Percentiles rank a stretch among this genome's conserved stretches.
phyloP scores from a whole-genome alignment of 768 basidiomycete genomes.

The Auriscalpium vulgare region DNA sequence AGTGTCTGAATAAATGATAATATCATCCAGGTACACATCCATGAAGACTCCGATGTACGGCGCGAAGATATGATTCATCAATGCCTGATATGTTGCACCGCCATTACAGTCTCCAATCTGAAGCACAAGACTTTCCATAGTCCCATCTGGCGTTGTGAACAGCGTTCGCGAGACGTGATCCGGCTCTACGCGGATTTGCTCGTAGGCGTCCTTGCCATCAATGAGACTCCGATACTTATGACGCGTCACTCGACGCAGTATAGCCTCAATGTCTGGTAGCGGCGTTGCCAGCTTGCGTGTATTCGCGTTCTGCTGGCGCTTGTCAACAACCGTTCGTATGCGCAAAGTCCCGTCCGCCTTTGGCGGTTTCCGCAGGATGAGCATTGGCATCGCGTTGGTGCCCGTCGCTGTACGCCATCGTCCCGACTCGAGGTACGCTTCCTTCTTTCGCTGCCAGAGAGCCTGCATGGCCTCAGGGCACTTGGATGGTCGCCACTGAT shows the following conservation, averaged over 20 bases:
- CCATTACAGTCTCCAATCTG: slow-evolving; percentile 27
- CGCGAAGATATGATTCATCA: slow-evolving; percentile 35
- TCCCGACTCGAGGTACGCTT: slow-evolving; percentile 23
- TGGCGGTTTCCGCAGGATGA: slow-evolving; percentile 23
- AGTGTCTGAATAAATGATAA: slow-evolving; percentile 26
- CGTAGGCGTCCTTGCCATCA: slow-evolving; percentile 25
- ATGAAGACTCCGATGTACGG: slow-evolving; percentile 24
- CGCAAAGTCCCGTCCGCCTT: slow-evolving; percentile 15
- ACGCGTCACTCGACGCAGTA: slow-evolving; percentile 17
- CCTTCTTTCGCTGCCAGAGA: slow-evolving; percentile 22
- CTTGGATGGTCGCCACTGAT: slow-evolving; percentile 26
- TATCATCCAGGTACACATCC: slow-evolving; percentile 12
- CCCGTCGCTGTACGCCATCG: slow-evolving; percentile 24
- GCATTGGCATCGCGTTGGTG: slow-evolving; percentile 24
- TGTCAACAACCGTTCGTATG: slow-evolving; percentile 20
- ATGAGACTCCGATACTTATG: slow-evolving; percentile 18
- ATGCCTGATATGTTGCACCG: slow-evolving; percentile 32
- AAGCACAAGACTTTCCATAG: slow-evolving; percentile 34
- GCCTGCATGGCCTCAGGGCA: slow-evolving; percentile 28
- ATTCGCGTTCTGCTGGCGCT: slow-evolving; percentile 24
- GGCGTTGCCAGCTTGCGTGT: slow-evolving; percentile 21
- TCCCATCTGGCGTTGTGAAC: slow-evolving; percentile 25
- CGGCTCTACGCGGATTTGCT: slow-evolving; percentile 22
- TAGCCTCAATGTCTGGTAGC: slow-evolving; percentile 22
- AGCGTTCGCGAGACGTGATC: slow-evolving; percentile 16